Evolutionary conservation across 2,329 filamentous ascomycete genomes (phyloP), one percentile per base, ranked within the genome.

Genomic region (Penicillium thymicola): DNA sequence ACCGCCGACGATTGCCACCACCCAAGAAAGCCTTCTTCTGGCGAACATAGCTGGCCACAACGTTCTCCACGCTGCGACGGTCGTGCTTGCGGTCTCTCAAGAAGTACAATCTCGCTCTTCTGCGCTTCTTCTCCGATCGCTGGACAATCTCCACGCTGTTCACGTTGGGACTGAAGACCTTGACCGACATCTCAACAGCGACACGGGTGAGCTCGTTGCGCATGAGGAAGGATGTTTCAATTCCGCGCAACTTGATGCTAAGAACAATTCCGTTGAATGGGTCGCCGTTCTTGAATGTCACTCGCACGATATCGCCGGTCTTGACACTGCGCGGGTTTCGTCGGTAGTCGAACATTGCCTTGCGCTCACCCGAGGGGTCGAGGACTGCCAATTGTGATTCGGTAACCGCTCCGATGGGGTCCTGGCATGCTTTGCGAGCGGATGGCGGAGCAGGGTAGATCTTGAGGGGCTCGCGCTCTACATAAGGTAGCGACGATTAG

Each of bases 141-240:
- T 96, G 90, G 75, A 97, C 89, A 67, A 99, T 88, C 78, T 99
- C 93, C 69, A 99, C 91, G 62, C 90, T 90, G 72, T 89, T 86
- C 32, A 97, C 88, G 70, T 90, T 89, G 59, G 93, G 93, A 70
- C 86, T 90, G 80, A 94, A 97, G 57, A 97, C 82, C 81, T 99
- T 99, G 77, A 89, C 92, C 87, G 91, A 96, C 90, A 96, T 94
- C 83, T 99, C 94, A 58, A 96, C 90, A 59, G 90, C 90, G 7
- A 95, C 85, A 66, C 89, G 85, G 64, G 90, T 92, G 66, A 99
- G 79, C 71, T 95, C 87, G 67, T 93, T 93, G 55, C 94, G 85
- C 58, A 99, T 81, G 58, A 96, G 78, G 54, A 99, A 88, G 5
- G 89, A 89, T 2, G 91, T 96, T 77, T 97, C 93, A 58, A 94